These are phyloP conservation scores for Fusarium continuum DNA, from an alignment of 2,329 filamentous ascomycete genomes.

Conservation along the genomic window DNA sequence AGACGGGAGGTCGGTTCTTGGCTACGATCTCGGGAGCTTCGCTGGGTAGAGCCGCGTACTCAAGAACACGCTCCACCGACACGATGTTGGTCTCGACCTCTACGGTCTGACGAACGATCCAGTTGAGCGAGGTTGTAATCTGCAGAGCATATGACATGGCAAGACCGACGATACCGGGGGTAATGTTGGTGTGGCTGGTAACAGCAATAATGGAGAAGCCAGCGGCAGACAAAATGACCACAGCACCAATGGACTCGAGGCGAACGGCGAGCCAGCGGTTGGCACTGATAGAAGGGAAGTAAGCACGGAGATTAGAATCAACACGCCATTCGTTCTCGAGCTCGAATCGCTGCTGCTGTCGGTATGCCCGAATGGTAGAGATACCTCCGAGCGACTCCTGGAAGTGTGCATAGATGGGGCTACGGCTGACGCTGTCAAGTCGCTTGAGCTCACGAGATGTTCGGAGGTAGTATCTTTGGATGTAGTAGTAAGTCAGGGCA, in stretches of 20 bases:
- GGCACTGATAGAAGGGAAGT: constrained; percentile 94
- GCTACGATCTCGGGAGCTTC: constrained; percentile 95
- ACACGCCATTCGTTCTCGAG: constrained; percentile 97
- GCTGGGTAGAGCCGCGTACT: constrained; percentile 90
- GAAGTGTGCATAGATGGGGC: constrained; percentile 97
- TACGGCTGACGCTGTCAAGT: constrained; percentile 92
- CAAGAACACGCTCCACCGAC: constrained; percentile 95
- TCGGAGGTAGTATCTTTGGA: constrained; percentile 95
- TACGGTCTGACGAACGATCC: constrained; percentile 98
- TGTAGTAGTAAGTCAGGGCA: constrained; percentile 83
- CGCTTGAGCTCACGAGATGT: constrained; percentile 97
- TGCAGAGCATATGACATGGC: constrained; percentile 97
- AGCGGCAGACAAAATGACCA: constrained; percentile 91
- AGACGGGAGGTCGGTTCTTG: constrained; percentile 83
- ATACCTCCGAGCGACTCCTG: constrained; percentile 95
- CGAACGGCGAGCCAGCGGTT: constrained; percentile 95
- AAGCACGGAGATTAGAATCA: constrained; percentile 92
- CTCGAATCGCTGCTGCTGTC: constrained; percentile 86
- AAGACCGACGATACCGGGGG: constrained; percentile 83
- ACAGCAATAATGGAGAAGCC: constrained; percentile 85
- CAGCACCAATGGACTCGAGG: constrained; percentile 91
- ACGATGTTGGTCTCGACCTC: constrained; percentile 99
- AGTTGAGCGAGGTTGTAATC: constrained; percentile 97
- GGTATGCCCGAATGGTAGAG: constrained; percentile 93
- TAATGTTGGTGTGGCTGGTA: constrained; percentile 69